phyloP scores from a whole-genome alignment of 2,329 filamentous ascomycete genomes.

The Fusarium abutilonis region DNA sequence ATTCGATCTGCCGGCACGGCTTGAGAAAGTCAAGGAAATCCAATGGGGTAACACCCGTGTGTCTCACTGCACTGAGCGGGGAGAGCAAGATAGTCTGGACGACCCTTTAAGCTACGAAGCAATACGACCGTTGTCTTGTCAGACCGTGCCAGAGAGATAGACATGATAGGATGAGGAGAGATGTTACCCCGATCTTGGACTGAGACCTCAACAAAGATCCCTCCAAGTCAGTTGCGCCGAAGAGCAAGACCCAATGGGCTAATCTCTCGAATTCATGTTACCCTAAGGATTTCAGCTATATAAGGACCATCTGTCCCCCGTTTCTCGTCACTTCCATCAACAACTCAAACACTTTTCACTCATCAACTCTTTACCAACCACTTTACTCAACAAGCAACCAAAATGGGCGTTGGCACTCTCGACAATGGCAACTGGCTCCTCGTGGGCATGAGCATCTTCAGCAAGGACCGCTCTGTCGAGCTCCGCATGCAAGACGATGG shows the following conservation, averaged over 20 bases:
- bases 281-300: background rate
- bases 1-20: background rate
- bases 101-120: background rate
- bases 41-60: background rate
- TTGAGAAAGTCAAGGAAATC: background rate
- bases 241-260: background rate
- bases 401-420: slow-evolving; percentile 13
- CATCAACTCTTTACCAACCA: background rate
- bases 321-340: fast-evolving
- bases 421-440: slow-evolving; percentile 22
- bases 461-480: slow-evolving; percentile 11
- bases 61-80: background rate
- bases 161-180: background rate
- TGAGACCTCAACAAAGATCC: background rate
- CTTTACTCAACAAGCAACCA: background rate
- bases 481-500: slow-evolving; percentile 26
- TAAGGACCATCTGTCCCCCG: background rate
- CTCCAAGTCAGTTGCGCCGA: background rate
- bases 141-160: background rate
- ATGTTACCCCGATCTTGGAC: background rate
- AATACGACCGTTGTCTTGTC: background rate
- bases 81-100: background rate
- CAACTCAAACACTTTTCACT: background rate
- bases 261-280: background rate
- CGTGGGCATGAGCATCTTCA: slow-evolving; percentile 14